Conservation (phyloP, 805 yeast species). For the Candida morakotiae region DNA sequence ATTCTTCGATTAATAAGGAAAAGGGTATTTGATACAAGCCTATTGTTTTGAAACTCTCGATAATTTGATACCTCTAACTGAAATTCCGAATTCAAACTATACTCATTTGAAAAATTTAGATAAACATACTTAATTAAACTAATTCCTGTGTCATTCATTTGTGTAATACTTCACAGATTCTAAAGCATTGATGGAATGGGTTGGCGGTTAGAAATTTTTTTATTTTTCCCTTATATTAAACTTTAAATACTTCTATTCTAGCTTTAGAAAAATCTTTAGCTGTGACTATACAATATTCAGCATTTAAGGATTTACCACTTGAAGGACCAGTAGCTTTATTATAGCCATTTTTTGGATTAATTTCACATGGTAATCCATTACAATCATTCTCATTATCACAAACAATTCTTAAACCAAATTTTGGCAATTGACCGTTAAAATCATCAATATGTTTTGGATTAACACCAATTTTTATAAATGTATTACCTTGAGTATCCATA, state of each 20-base stretch:
- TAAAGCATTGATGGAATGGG: no score
- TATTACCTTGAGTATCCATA: conserved; percentile 63
- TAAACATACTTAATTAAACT: no score
- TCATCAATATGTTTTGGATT: conserved; percentile 77
- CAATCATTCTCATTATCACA: conserved; percentile 71
- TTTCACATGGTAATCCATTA: conserved; percentile 74
- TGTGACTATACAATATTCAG: conserved; percentile 80
- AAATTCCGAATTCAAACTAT: no score
- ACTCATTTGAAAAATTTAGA: no score
- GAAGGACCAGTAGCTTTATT: conserved; percentile 48
- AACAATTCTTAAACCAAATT: conserved; percentile 66
- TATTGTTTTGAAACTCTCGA: no score
- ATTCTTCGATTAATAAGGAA: no score
- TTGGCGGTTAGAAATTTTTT: no score
- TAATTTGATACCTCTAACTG: no score
- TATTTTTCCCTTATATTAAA: no score
- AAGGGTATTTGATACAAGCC: no score
- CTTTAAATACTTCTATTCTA: conserved; percentile 68
- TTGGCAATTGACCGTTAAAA: conserved; percentile 53
- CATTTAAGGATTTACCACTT: conserved; percentile 50
- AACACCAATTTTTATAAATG: conserved; percentile 86
- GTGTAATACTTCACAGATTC: no score
- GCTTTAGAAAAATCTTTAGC: conserved; percentile 63
- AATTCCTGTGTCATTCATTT: no score
- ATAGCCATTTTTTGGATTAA: conserved; percentile 65